These are phyloP conservation scores for Geotrichum europaeum DNA, from an alignment of 1,139 yeast species.

Conservation along the genomic window DNA sequence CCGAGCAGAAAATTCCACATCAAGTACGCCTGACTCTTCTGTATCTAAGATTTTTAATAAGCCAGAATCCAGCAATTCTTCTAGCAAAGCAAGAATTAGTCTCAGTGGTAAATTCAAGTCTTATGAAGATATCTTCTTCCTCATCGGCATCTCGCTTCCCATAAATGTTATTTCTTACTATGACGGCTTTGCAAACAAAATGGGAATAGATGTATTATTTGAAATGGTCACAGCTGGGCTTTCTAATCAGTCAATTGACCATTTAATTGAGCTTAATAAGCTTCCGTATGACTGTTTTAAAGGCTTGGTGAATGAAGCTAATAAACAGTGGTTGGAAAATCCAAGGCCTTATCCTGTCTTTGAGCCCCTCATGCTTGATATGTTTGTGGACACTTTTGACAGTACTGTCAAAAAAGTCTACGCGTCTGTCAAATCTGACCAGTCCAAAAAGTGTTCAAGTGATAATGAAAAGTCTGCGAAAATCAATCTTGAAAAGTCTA, in stretches of 20 bases:
- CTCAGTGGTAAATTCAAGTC: background rate
- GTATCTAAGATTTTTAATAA: background rate
- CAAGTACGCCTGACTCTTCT: background rate
- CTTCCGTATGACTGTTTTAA: background rate
- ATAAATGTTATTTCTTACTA: background rate
- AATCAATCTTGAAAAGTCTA: background rate
- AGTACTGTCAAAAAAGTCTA: background rate
- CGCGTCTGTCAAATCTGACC: background rate
- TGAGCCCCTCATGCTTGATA: background rate
- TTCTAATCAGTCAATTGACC: background rate
- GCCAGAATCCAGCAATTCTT: background rate
- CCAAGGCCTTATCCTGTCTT: background rate
- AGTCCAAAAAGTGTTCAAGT: background rate
- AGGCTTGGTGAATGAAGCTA: background rate
- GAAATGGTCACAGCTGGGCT: background rate
- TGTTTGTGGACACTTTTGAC: background rate
- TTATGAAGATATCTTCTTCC: background rate
- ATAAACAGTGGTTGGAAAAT: background rate
- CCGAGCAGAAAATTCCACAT: background rate
- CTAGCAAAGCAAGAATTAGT: background rate
- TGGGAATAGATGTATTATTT: background rate
- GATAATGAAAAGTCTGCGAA: background rate
- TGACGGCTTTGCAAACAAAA: background rate
- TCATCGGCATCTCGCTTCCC: background rate
- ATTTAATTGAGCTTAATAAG: background rate